These are phyloP conservation scores for Waltiozyma sp. DNA, from an alignment of 1,139 yeast genomes.

Conservation along the genomic window DNA sequence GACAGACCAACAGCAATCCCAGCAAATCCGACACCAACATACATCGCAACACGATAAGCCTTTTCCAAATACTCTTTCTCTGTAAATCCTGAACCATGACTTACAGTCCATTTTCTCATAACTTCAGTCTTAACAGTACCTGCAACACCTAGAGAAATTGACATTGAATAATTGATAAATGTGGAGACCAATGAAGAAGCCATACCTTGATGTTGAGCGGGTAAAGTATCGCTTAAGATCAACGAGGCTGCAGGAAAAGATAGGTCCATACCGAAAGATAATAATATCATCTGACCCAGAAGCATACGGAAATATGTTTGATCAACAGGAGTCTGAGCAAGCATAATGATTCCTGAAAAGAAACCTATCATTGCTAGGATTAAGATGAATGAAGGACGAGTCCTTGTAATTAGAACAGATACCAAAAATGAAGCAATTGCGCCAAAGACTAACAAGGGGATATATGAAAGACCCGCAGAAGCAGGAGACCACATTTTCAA, in stretches of 20 bases:
- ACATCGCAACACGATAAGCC: conserved; percentile 35
- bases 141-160: conserved; percentile 40
- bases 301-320: conserved; percentile 36
- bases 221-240: conserved; percentile 38
- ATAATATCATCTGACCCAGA: conserved; percentile 36
- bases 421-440: conserved; percentile 34
- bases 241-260: conserved; percentile 49
- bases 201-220: conserved; percentile 45
- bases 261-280: conserved; percentile 50
- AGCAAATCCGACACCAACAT: conserved; percentile 25
- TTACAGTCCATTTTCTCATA: conserved; percentile 9
- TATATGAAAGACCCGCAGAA: conserved; percentile 32
- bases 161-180: conserved; percentile 42
- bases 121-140: conserved; percentile 36
- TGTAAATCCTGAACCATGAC: background rate
- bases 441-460: conserved; percentile 37
- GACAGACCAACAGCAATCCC: conserved; percentile 12
- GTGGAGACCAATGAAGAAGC: conserved; percentile 49
- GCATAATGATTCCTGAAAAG: conserved; percentile 35
- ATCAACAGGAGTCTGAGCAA: conserved; percentile 36
- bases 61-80: conserved; percentile 17
- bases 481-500: conserved; percentile 35
- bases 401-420: conserved; percentile 30
- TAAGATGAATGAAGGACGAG: conserved; percentile 35
- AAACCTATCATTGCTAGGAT: conserved; percentile 35